A percentile compares a stretch with the other conserved stretches of the same genome.
Conservation (phyloP, 2,329 filamentous ascomycete genomes). For the Sporothrix mexicana region DNA sequence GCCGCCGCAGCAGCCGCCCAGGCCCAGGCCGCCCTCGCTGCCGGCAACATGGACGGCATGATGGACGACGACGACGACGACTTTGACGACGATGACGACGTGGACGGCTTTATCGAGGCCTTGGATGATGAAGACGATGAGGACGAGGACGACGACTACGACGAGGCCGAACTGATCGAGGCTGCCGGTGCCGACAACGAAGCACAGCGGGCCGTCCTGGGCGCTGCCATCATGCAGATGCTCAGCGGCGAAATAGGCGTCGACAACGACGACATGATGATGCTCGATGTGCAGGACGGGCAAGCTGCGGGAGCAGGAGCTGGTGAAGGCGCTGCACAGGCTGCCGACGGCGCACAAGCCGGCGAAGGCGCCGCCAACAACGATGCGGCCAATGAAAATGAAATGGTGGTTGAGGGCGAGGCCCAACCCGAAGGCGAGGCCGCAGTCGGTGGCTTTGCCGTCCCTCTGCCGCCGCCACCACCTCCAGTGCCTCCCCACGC, state of each 20-base stretch:
- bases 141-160: slow-evolving; percentile 39
- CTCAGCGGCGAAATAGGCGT: not conserved
- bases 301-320: not conserved
- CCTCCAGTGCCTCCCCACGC: slow-evolving; percentile 50
- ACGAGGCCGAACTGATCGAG: slow-evolving; percentile 40
- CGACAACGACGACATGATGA: slow-evolving; percentile 59
- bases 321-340: not conserved
- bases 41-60: slow-evolving; percentile 55
- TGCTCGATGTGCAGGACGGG: slow-evolving; percentile 59
- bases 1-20: slow-evolving; percentile 36
- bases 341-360: not conserved
- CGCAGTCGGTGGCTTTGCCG: slow-evolving; percentile 68
- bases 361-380: not conserved
- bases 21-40: slow-evolving; percentile 43
- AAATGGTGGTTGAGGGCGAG: slow-evolving; percentile 62
- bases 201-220: slow-evolving; percentile 39
- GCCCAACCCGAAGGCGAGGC: slow-evolving; percentile 79
- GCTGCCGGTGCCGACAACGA: slow-evolving; percentile 43
- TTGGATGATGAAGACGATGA: slow-evolving; percentile 40
- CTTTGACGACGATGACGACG: slow-evolving; percentile 50
- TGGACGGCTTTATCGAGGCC: slow-evolving; percentile 40
- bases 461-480: slow-evolving; percentile 68
- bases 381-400: slow-evolving; percentile 46
- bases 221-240: not conserved
- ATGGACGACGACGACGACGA: slow-evolving; percentile 66